Percentiles rank a stretch among this genome's conserved stretches.
These are phyloP conservation scores for Teunomyces stri DNA, from an alignment of 805 yeast species.

Conservation along the genomic window DNA sequence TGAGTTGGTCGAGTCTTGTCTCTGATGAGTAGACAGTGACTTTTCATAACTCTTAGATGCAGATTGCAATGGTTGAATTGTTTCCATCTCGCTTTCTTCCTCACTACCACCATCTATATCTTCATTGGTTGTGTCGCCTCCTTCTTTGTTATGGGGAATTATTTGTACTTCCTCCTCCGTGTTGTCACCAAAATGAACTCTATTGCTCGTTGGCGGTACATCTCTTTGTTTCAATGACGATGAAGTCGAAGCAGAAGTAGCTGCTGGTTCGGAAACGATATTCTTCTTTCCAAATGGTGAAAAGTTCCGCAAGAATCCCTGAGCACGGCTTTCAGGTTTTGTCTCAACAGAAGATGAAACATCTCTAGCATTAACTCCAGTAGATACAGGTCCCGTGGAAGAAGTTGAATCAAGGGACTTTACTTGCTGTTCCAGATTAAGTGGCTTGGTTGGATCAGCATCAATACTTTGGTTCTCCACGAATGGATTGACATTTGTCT, in stretches of 20 bases:
- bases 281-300: conserved; percentile 11
- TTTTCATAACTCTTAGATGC: too few relatives aligned
- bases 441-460: neutral
- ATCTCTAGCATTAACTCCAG: neutral
- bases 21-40: neutral
- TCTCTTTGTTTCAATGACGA: neutral
- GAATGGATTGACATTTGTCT: neutral
- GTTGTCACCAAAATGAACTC: neutral
- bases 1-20: conserved; percentile 3
- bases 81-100: neutral
- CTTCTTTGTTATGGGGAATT: neutral
- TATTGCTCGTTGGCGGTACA: conserved; percentile 1
- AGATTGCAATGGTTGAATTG: neutral
- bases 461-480: neutral
- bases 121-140: neutral
- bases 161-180: neutral
- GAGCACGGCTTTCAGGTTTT: conserved; percentile 2
- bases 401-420: too few relatives aligned
- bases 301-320: conserved; percentile 12
- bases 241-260: neutral
- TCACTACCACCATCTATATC: neutral
- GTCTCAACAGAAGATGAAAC: conserved; percentile 5
- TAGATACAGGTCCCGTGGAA: neutral
- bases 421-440: neutral
- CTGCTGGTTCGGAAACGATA: neutral